Conservation (phyloP, 1,284 basidiomycete genomes). For the Megacollybia platyphylla region DNA sequence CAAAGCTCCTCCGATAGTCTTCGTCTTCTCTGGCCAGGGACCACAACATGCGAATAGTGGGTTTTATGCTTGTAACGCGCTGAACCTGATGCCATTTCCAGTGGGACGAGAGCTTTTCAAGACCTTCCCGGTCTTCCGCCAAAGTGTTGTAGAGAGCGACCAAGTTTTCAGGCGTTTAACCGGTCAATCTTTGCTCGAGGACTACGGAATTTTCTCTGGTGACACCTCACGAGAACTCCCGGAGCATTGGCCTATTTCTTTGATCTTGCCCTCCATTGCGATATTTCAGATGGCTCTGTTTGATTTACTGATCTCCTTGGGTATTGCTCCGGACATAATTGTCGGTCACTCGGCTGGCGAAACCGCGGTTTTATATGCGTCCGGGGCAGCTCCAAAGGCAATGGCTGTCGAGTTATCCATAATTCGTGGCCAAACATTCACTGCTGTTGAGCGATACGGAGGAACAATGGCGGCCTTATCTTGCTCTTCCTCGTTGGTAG, state of each 20-base stretch:
- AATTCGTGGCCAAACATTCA: slow-evolving; percentile 16
- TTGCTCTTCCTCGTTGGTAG: slow-evolving; percentile 14
- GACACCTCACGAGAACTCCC: slow-evolving; percentile 4
- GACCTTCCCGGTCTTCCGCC: slow-evolving; percentile 16
- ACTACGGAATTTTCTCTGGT: neutral
- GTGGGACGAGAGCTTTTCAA: slow-evolving; percentile 23
- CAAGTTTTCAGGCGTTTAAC: slow-evolving; percentile 11
- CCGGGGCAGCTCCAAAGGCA: slow-evolving; percentile 13
- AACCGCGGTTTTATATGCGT: slow-evolving; percentile 20
- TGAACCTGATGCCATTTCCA: slow-evolving; percentile 2
- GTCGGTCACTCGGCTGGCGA: slow-evolving; percentile 24
- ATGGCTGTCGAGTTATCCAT: slow-evolving; percentile 19
- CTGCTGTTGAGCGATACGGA: slow-evolving; percentile 12
- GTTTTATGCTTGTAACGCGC: slow-evolving; percentile 1
- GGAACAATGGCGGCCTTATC: slow-evolving; percentile 22
- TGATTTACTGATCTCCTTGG: slow-evolving; percentile 15
- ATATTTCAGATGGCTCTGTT: slow-evolving; percentile 21
- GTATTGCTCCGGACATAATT: slow-evolving; percentile 16
- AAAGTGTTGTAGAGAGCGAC: slow-evolving; percentile 17
- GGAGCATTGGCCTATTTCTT: slow-evolving; percentile 15
- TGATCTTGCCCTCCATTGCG: slow-evolving; percentile 16
- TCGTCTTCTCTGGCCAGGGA: slow-evolving; percentile 21
- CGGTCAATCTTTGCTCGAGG: slow-evolving; percentile 17
- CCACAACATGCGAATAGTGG: slow-evolving; percentile 19
- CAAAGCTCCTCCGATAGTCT: slow-evolving; percentile 18